These are phyloP conservation scores for Vicia sativa DNA, from an alignment of 306 rosid genomes.

Conservation along the genomic window DNA sequence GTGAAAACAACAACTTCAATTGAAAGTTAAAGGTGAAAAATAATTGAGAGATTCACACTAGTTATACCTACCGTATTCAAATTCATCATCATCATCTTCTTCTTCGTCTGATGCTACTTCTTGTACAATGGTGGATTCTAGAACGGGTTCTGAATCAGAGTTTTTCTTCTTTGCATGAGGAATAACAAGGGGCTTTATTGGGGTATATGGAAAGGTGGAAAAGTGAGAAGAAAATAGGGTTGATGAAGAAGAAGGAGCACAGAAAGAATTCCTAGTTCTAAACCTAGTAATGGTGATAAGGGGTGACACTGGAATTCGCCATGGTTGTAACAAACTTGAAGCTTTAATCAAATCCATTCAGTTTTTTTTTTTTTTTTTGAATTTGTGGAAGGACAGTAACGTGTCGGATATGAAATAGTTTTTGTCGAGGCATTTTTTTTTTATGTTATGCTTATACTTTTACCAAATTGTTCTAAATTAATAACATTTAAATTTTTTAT, in stretches of 20 bases:
- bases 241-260: conserved; percentile 26
- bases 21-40: background rate
- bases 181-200: conserved; percentile 26
- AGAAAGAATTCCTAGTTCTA: conserved; percentile 17
- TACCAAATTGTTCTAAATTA: too few species aligned
- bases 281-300: conserved; percentile 3
- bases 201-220: conserved; percentile 35
- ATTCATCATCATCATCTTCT: conserved; percentile 44
- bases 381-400: background rate
- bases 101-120: conserved; percentile 61
- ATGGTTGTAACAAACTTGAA: conserved; percentile 31
- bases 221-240: conserved; percentile 26
- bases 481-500: too few species aligned
- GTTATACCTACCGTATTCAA: conserved; percentile 35
- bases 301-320: conserved; percentile 36
- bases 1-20: conserved; percentile 34
- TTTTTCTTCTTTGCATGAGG: conserved; percentile 49
- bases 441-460: too few species aligned
- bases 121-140: conserved; percentile 57
- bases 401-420: background rate
- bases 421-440: too few species aligned
- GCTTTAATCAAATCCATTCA: conserved; percentile 45
- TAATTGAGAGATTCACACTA: background rate
- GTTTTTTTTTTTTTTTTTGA: background rate
- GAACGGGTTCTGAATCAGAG: conserved; percentile 54